Base-by-base conservation (phyloP, 345 rosid species). In the Cochlearia excelsa region DNA sequence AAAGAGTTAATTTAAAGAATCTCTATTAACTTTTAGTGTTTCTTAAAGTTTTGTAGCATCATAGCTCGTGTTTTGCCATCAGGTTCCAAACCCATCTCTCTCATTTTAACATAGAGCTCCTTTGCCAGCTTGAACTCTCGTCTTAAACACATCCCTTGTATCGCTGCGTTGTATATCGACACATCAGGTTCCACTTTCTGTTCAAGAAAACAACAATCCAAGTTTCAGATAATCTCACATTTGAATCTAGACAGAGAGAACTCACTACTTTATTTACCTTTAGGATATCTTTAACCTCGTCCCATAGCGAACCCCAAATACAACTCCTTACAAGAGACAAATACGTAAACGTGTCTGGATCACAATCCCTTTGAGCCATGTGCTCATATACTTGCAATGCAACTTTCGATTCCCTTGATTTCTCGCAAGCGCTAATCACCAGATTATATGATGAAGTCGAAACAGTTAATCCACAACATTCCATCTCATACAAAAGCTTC, bases 261-360 rank as follows among this genome's bases (percentile, higher is more conserved):
- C 5, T 31, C 5, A 31, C 2, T 2, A 31, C 35, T 77, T 81
- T 51, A 48, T n/a, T 69, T 69, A 83, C 93, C 68, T 80, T 66
- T 9, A 87, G 66, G 52, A 88, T 82, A 54, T 74, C 84, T 38
- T 77, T 79, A 58, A 82, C 88, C 72, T 84, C 79, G 31, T 41
- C 66, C 95, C 92, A 91, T 23, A 81, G 80, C 29, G 92, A 88
- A 58, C 88, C 95, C 98, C 92, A 81, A 40, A 86, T 67, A 72
- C 90, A 88, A 57, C 82, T 71, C 74, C 96, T 74, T 64, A 84
- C 35, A 48, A 91, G 73, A 0, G 95, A 80, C 45, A 81, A 57
- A 71, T 82, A 71, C n/a, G 92, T 85, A 55, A 84, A 88, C 11
- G 79, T 84, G 69, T 88, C 82, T 3, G 90, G 81, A 26, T 28